These are phyloP conservation scores for Erythrophleum ivorense DNA, from an alignment of 331 rosid genomes.

Conservation along the genomic window DNA sequence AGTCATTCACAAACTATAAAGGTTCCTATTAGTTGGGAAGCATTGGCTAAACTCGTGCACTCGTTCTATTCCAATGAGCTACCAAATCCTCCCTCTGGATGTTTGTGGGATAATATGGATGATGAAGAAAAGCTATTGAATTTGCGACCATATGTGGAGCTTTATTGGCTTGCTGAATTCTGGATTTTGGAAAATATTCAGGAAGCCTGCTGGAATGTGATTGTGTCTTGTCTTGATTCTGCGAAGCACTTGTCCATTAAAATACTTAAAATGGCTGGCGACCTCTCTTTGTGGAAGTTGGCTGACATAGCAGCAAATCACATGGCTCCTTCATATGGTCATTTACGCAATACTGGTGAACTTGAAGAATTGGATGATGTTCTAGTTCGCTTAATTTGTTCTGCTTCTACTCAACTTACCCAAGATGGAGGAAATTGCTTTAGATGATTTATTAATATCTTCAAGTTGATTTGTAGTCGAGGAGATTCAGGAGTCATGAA, in stretches of 20 bases:
- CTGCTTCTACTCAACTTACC: constrained; percentile 66
- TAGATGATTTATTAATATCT: constrained; percentile 33
- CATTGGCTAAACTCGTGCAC: constrained; percentile 69
- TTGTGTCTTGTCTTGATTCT: constrained; percentile 64
- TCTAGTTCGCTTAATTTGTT: constrained; percentile 64
- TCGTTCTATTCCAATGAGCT: constrained; percentile 74
- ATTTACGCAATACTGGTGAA: constrained; percentile 73
- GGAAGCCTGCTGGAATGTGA: constrained; percentile 65
- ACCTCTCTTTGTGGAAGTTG: constrained; percentile 68
- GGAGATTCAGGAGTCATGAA: constrained; percentile 20
- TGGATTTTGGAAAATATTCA: constrained; percentile 71
- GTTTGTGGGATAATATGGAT: constrained; percentile 80
- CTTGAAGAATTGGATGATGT: constrained; percentile 73
- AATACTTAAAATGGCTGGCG: constrained; percentile 65
- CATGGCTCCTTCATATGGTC: constrained; percentile 73
- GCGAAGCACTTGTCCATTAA: constrained; percentile 55
- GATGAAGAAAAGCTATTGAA: constrained; percentile 62
- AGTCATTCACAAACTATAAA: constrained; percentile 68
- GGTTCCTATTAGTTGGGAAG: constrained; percentile 79
- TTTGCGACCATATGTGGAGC: constrained; percentile 77
- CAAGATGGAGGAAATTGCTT: constrained; percentile 53
- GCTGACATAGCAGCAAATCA: constrained; percentile 65
- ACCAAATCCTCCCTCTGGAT: constrained; percentile 76
- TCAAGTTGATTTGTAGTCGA: constrained; percentile 25
- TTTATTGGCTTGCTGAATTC: constrained; percentile 80